phyloP scores from a whole-genome alignment of 2,329 filamentous ascomycete species.

The Calonectria montana region DNA sequence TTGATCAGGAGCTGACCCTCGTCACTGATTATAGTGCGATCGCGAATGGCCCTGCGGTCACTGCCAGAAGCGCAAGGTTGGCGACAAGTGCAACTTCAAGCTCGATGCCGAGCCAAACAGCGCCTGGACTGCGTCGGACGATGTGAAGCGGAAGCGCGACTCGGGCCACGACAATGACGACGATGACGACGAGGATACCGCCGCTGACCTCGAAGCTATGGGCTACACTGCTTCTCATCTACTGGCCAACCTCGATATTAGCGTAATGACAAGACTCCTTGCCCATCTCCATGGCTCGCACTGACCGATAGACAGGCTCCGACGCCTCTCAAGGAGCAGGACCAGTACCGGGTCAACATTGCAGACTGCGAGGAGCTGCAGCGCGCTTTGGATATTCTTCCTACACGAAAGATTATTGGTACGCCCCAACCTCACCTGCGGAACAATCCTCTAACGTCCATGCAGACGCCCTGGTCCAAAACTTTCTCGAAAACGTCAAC shows the following conservation, averaged over 20 bases:
- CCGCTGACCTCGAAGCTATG: constrained; percentile 44
- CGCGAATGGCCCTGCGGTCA: constrained; percentile 54
- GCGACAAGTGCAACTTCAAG: constrained; percentile 49
- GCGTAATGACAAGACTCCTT: constrained; percentile 38
- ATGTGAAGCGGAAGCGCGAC: constrained; percentile 42
- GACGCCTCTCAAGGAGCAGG: constrained; percentile 7
- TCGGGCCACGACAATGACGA: constrained; percentile 34
- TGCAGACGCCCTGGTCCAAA: constrained; percentile 50
- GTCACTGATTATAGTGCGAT: constrained; percentile 46
- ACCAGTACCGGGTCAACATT: constrained; percentile 21
- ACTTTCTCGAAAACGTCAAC: constrained; percentile 52
- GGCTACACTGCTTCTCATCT: constrained; percentile 50
- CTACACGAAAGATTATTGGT: constrained; percentile 48
- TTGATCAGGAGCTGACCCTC: neutral
- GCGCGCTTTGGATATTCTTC: constrained; percentile 46
- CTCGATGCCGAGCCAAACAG: constrained; percentile 31
- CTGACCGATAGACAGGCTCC: constrained; percentile 15
- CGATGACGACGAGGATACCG: constrained; percentile 3
- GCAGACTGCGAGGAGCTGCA: constrained; percentile 43
- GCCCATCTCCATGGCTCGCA: neutral
- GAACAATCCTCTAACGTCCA: neutral
- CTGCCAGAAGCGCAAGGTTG: constrained; percentile 53
- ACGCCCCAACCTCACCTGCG: constrained; percentile 8
- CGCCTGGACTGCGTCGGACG: constrained; percentile 31
- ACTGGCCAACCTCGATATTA: constrained; percentile 42